A percentile compares a stretch with the other conserved stretches of the same genome.
phyloP scores from a whole-genome alignment of 83 land plant species.

The Larix sibirica region DNA sequence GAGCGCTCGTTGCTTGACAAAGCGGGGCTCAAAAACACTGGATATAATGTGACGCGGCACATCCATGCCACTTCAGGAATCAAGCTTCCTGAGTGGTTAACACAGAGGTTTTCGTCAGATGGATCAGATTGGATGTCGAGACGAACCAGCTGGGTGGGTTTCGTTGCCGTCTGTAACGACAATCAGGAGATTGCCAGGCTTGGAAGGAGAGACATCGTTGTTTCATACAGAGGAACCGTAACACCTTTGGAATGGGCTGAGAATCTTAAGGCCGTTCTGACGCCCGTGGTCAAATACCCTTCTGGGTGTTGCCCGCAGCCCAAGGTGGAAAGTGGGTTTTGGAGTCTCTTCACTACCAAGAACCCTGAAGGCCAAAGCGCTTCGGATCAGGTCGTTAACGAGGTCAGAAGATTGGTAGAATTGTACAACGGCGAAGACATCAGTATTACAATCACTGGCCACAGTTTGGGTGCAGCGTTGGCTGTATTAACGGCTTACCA shows the following conservation, averaged over 20 bases:
- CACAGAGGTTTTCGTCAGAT: background rate
- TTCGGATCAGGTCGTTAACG: slow-evolving; percentile 36
- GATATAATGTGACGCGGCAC: slow-evolving; percentile 61
- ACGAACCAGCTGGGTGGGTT: slow-evolving; percentile 28
- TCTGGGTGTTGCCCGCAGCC: slow-evolving; percentile 3
- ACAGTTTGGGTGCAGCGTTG: slow-evolving; percentile 36
- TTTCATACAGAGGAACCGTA: background rate
- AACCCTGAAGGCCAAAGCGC: slow-evolving; percentile 34
- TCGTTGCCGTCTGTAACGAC: background rate
- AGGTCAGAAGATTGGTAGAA: slow-evolving; percentile 32
- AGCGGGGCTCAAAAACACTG: slow-evolving; percentile 34
- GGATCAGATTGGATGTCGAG: slow-evolving; percentile 14
- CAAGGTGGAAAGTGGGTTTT: slow-evolving; percentile 58
- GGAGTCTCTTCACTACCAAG: slow-evolving; percentile 45
- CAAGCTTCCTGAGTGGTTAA: slow-evolving; percentile 43
- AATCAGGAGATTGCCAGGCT: background rate
- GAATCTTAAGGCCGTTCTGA: background rate
- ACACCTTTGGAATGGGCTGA: background rate
- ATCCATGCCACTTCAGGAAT: slow-evolving; percentile 70
- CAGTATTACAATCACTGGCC: slow-evolving; percentile 62
- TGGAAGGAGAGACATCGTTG: background rate
- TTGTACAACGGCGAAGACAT: slow-evolving; percentile 25
- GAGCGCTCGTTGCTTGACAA: background rate
- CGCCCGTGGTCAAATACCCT: background rate
- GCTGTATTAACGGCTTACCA: slow-evolving; percentile 31